Base-by-base conservation (phyloP, 805 yeast genomes). In the Lipomyces orientalis region DNA sequence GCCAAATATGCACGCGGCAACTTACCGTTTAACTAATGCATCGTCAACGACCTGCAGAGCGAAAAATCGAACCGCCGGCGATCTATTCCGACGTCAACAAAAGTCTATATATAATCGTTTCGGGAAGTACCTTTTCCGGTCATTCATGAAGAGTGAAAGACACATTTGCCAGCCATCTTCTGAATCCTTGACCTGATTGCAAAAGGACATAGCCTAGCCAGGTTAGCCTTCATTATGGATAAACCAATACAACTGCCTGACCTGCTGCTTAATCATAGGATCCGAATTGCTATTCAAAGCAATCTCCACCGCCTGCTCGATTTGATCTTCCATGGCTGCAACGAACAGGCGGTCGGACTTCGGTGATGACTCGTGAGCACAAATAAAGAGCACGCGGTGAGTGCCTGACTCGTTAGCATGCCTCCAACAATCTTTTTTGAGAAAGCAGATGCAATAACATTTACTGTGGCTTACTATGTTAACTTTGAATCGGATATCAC, bases 271-370 rank as follows among this genome's bases (percentile, higher is more conserved):
- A 60, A 91, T 80, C 54, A 76, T 81, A 16, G 83, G 80, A 76
- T 90, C 91, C 9, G 88, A 85, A 33, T 88, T 82, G 37, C 90
- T 89, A 77, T 87, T 87, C 63, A 90, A 85, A 7, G 97, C 97
- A 70, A 92, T 87, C 70, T 86, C 88, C 59, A 93, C 95, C 54
- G 97, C 97, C 80, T 91, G 95, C 77, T 86, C 91, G 74, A 93
- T 89, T 81, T 93, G 96, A 62, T 79, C 81, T 64, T 79, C 81
- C 81, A 78, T 78, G 46, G 65, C 59, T 16, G 46, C 58, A 46
- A 25, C 59, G 66, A 64, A 60, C 66, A 64, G 66, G 67, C 66
- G 66, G 66, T 52, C 55, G 34, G 33, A 52, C 29, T 52, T 52
- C 22, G 22, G 22, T 43, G 22, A n/a, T 25, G 49, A 43, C 49